Evolutionary conservation across 202 grass and related monocot genomes (phyloP), one percentile per base, ranked within the genome.

Genomic region (Alloteropsis angusta): DNA sequence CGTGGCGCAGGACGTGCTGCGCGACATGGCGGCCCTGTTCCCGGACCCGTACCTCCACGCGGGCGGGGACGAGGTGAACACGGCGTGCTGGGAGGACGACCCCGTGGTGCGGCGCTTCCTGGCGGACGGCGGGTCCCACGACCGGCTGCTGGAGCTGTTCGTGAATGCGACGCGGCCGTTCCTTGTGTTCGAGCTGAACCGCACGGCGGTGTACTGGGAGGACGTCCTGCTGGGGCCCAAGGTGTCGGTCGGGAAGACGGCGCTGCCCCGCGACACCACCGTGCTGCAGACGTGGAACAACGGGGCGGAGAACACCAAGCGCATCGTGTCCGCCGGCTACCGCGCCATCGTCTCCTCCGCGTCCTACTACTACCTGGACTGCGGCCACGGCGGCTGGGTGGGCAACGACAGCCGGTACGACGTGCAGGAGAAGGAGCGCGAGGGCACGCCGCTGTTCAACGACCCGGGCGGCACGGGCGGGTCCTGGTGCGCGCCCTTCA

Each of bases 281-380:
- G 86, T 98, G 68, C 89, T 98, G 47, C 95, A 94, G 88, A 94
- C 95, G 59, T 98, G 95, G 95, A 98, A 98, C 83, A 89, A 98
- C 74, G 89, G 95, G 0, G 80, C 95, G 2, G 81, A 79, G 34
- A 98, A 98, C 95, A 98, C 95, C n/a, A 98, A 98, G 88, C 85
- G 85, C 49, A 81, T 98, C 53, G 89, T 89, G 5, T 66, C 84
- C 10, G 95, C 95, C 0, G 91, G 95, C 1, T 98, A 94, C 78
- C 91, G 89, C 54, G 95, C 61, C 30, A 87, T 98, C 76, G 95
- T 98, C 1, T 98, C 95, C 17, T 98, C 95, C 7, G 81, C 71
- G 77, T 59, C 90, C n/a, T 98, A 94, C 87, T 98, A 98, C 83
- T 98, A 98, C 79, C 88, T 98, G 23, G 95, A 98, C 87, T 98